phyloP scores from a whole-genome alignment of 169 alveolate genomes.

The Cryptosporidium ubiquitum region DNA sequence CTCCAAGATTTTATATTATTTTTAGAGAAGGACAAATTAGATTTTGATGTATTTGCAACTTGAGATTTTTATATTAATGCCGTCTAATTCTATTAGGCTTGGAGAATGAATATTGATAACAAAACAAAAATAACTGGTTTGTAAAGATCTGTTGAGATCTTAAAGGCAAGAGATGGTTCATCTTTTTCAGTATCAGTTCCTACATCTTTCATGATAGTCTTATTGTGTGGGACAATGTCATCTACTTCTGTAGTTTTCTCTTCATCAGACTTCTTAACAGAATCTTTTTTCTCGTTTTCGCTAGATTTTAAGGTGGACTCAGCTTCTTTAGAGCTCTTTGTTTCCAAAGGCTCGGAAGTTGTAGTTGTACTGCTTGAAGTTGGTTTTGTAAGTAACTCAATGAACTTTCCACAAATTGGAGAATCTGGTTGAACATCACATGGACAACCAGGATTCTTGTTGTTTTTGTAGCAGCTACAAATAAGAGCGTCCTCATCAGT shows the following conservation, averaged over 20 bases:
- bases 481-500: conserved; percentile 71
- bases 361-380: conserved; percentile 30
- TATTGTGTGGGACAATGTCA: conserved; percentile 20
- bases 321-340: neutral
- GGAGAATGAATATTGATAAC: neutral
- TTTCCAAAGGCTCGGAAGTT: neutral
- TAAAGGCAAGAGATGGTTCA: neutral
- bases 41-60: neutral
- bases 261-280: neutral
- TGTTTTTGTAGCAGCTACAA: conserved; percentile 59
- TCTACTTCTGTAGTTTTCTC: neutral
- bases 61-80: neutral
- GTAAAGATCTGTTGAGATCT: neutral
- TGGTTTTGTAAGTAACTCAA: neutral
- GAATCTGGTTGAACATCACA: conserved; percentile 57
- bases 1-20: neutral
- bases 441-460: conserved; percentile 71
- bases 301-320: neutral
- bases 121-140: neutral
- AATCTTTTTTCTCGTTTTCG: neutral
- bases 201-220: conserved; percentile 37
- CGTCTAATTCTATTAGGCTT: neutral
- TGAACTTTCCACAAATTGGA: conserved; percentile 39
- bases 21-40: neutral
- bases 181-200: neutral